Evolutionary conservation across 192 early-diverging fungal species (phyloP).

Genomic region (Radiomyces spectabilis): DNA sequence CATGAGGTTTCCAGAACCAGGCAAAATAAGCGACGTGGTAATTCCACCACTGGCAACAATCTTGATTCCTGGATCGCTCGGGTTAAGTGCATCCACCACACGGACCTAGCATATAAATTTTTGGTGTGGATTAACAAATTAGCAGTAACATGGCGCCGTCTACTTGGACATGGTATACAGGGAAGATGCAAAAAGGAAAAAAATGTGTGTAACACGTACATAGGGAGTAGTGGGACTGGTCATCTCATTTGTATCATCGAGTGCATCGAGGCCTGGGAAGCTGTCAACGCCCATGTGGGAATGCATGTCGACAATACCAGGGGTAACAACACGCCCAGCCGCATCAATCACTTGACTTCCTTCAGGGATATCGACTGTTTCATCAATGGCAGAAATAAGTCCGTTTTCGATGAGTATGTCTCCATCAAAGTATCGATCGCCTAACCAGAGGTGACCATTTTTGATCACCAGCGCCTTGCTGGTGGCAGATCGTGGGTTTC

Average conservation of each 20-base stretch:
- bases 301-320: conserved; percentile 76
- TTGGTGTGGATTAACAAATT: not conserved
- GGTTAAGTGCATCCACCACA: conserved; percentile 47
- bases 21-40: conserved; percentile 53
- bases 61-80: conserved; percentile 37
- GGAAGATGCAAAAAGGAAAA: too few relatives aligned
- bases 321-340: conserved; percentile 59
- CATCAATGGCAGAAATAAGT: conserved; percentile 41
- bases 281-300: conserved; percentile 44
- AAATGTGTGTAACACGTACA: too few relatives aligned
- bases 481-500: conserved; percentile 38
- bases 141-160: not conserved
- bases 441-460: conserved; percentile 45
- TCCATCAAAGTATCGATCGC: conserved; percentile 39
- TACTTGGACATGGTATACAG: too few relatives aligned
- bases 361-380: too few relatives aligned
- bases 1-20: conserved; percentile 58
- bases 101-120: conserved; percentile 16
- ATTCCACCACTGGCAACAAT: conserved; percentile 50
- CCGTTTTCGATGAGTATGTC: conserved; percentile 53
- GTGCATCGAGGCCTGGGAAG: conserved; percentile 33
- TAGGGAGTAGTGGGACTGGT: conserved; percentile 35
- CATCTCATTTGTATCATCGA: conserved; percentile 48
- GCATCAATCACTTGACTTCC: conserved; percentile 63
- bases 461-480: conserved; percentile 40